phyloP scores from a whole-genome alignment of 345 rosid genomes.

The Aquilaria yunnanensis region DNA sequence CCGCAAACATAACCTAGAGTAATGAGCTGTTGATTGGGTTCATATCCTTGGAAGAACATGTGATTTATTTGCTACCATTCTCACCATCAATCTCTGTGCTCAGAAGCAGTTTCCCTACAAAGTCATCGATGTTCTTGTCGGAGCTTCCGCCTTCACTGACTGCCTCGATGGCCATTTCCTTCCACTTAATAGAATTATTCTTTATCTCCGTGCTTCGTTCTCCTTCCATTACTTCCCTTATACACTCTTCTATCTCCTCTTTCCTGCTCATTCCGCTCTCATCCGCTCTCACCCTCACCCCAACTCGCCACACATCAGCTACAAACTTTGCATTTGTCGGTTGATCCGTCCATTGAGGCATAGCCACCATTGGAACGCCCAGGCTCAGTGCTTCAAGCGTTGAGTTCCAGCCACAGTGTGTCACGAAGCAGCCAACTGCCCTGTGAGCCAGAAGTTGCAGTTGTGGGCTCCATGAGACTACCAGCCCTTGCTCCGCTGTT shows the following conservation, averaged over 20 bases:
- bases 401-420: slow-evolving; percentile 74
- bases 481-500: slow-evolving; percentile 28
- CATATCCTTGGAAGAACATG: no score
- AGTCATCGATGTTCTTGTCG: slow-evolving; percentile 32
- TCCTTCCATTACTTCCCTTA: slow-evolving; percentile 49
- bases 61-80: no score
- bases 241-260: slow-evolving; percentile 39
- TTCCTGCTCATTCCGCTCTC: slow-evolving; percentile 22
- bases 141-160: slow-evolving; percentile 50
- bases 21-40: no score
- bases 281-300: slow-evolving; percentile 31
- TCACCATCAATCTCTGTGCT: no score
- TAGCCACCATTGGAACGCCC: slow-evolving; percentile 50
- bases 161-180: slow-evolving; percentile 16
- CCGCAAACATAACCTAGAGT: no score
- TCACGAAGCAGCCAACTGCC: slow-evolving; percentile 53
- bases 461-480: slow-evolving; percentile 53
- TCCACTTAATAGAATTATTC: slow-evolving; percentile 44
- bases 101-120: slow-evolving; percentile 16
- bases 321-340: slow-evolving; percentile 49
- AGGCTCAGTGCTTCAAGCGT: slow-evolving; percentile 53
- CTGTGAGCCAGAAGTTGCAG: slow-evolving; percentile 43
- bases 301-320: slow-evolving; percentile 53
- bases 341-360: slow-evolving; percentile 64
- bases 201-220: slow-evolving; percentile 29